phyloP scores from a whole-genome alignment of 139 green algal genomes.

The Raphidocelis subcapitata region DNA sequence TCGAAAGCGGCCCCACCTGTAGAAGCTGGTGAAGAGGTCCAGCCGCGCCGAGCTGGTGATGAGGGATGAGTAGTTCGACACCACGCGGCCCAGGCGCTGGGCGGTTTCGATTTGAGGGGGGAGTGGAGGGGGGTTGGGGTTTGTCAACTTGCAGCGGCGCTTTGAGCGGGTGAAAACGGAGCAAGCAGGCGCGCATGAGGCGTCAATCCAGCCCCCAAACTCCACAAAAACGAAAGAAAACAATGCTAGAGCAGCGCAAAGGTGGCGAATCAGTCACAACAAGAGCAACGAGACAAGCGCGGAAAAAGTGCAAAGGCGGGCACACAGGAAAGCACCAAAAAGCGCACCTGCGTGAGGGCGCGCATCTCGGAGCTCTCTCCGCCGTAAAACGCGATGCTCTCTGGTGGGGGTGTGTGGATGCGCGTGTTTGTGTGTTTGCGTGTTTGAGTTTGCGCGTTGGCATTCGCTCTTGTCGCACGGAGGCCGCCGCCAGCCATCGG shows the following conservation, averaged over 20 bases:
- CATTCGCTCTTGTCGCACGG: no score
- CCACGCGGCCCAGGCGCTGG: slow-evolving; percentile 58
- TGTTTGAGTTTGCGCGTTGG: no score
- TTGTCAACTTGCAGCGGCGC: no score
- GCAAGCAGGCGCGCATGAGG: background rate
- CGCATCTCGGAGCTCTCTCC: slow-evolving; percentile 64
- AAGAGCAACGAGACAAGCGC: background rate
- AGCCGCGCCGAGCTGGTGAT: slow-evolving; percentile 86
- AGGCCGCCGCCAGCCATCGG: no score
- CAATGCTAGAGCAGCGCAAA: background rate
- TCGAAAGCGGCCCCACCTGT: slow-evolving; percentile 39
- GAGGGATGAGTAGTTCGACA: slow-evolving; percentile 87
- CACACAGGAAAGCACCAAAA: background rate
- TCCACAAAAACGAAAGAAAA: background rate
- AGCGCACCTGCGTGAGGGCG: slow-evolving; percentile 20
- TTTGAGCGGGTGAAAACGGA: no score
- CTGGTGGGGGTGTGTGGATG: no score
- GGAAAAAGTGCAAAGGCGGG: background rate
- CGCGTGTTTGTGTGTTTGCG: no score
- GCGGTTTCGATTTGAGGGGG: no score
- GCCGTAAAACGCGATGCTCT: slow-evolving; percentile 94
- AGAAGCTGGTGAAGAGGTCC: slow-evolving; percentile 97
- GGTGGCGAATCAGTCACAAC: background rate
- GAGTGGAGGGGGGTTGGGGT: no score
- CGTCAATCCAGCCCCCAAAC: background rate